Conservation (phyloP, 2,329 filamentous ascomycete species). For the Westerdykella aurantiaca region DNA sequence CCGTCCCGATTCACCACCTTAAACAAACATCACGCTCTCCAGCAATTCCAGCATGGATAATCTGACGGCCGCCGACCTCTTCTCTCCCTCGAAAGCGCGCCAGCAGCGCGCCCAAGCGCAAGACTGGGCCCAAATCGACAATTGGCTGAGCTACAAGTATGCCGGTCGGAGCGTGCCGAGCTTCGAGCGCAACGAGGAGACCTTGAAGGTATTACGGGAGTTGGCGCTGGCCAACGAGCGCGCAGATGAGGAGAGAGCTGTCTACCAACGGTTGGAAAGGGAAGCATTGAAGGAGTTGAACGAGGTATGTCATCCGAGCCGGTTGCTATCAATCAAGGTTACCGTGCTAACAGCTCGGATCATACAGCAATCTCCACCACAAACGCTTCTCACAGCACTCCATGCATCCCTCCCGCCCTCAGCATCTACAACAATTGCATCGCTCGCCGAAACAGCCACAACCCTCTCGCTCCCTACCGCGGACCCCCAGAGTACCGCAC, state of each 20-base stretch:
- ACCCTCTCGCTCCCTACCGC: slow-evolving; percentile 31
- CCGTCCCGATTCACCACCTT: background rate
- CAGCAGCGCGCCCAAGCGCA: slow-evolving; percentile 76
- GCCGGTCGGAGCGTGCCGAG: slow-evolving; percentile 60
- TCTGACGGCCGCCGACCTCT: slow-evolving; percentile 43
- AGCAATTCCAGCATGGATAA: slow-evolving; percentile 21
- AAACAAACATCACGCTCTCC: background rate
- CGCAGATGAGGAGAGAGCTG: slow-evolving; percentile 63
- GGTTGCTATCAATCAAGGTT: background rate
- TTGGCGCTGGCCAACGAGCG: slow-evolving; percentile 71
- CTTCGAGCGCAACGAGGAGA: slow-evolving; percentile 85
- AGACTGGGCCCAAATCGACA: slow-evolving; percentile 84
- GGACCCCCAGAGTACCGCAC: slow-evolving; percentile 25
- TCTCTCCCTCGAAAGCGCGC: slow-evolving; percentile 60
- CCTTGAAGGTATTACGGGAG: slow-evolving; percentile 66
- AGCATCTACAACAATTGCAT: slow-evolving; percentile 27
- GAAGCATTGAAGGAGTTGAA: slow-evolving; percentile 53
- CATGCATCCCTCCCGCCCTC: slow-evolving; percentile 21
- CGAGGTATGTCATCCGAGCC: slow-evolving; percentile 19
- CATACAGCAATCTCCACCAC: background rate
- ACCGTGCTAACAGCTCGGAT: background rate
- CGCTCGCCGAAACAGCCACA: slow-evolving; percentile 35
- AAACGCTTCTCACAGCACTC: slow-evolving; percentile 21
- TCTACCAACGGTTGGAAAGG: slow-evolving; percentile 55
- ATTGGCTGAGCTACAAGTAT: slow-evolving; percentile 66